Evolutionary conservation across 83 land plant species (phyloP), one percentile per base, ranked within the genome.

Genomic region (Isoetes engelmannii): DNA sequence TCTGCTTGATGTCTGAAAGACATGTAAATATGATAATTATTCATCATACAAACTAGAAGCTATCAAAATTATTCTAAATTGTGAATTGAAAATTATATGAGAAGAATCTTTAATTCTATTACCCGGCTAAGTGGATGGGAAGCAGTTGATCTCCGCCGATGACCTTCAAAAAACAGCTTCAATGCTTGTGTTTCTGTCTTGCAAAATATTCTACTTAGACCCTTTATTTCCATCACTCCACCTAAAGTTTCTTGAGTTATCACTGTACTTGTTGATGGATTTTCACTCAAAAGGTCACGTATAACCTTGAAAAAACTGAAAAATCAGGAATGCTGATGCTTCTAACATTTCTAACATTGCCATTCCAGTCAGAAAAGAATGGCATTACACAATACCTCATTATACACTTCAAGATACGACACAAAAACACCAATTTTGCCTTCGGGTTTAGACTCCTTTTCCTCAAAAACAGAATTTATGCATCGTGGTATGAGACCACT

Each of bases 401-500:
- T 75, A 69, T 74, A 65, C 5, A 79, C 68, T 57, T 79, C 81
- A 48, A 79, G 78, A 60, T 79, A 79, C 2, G 81, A 79, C 48
- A 79, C 79, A 49, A 74, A 74, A 9, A 79, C 61, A 15, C 65
- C 50, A 48, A 76, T 79, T 47, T 75, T 78, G 47, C 78, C 67
- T 47, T 74, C 78, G 2, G 81, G 81, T 17, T 60, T 79, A 18
- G 28, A 43, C 10, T 45, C 69, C 59, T 79, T 79, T 58, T 79
- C 81, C 45, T 64, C 65, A 74, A 79, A 79, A 37, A 79, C 47
- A 4, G 63, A 73, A 5, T 74, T 69, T 44, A 79, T 69, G 4
- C 78, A 37, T 48, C 81, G 74, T 7, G 81, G 70, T 15, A 79
- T 57, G 41, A 79, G 46, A 13, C 81, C 81, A 48, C 68, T 64